Evolutionary conservation across 2,329 filamentous ascomycete genomes (phyloP), one percentile per base, ranked within the genome.

Genomic region (Claviceps pusilla): DNA sequence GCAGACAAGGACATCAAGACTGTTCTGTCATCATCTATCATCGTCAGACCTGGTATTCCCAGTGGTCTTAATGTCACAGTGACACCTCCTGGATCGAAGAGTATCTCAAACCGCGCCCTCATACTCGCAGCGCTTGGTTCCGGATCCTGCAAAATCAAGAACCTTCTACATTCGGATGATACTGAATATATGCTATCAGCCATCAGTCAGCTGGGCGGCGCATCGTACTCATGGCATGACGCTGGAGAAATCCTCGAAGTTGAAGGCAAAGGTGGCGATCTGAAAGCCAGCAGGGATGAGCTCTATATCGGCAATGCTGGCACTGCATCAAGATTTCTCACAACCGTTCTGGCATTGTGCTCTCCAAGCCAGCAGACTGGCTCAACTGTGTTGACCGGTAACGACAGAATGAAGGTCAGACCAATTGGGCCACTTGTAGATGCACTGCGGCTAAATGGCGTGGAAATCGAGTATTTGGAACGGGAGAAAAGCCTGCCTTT

Each of bases 131-230:
- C 93, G 12, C 82, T 98, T 37, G 89, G 90, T 39, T 80, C 81
- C 54, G 93, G 93, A 19, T 82, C 84, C 31, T 96, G 90, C 65
- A 84, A 86, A 43, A 86, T 98, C 67, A 90, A 82, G 68, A 97
- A 98, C 63, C 74, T 98, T 37, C 78, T 98, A 11, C 91, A 96
- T 69, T 97, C 93, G 0, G 93, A 97, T 62, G 93, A 98, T 65
- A 95, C 90, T 0, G 89, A 97, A 67, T 93, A 88, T 69, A 98
- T 98, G 93, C 75, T 98, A 48, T 89, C 89, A 55, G 91, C 93
- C n/a, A 83, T 98, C 55, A 79, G 80, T 31, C 83, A 84, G 62
- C 79, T 98, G 29, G 84, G 87, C 37, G 93, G 90, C 35, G 91
- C 90, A 19, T 86, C 85, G 0, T 97, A 94, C 71, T 80, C 84